Percentiles rank a stretch among this genome's conserved stretches.
Conservation (phyloP, 1,284 basidiomycete genomes). For the Melampsora abietis-canadensis region DNA sequence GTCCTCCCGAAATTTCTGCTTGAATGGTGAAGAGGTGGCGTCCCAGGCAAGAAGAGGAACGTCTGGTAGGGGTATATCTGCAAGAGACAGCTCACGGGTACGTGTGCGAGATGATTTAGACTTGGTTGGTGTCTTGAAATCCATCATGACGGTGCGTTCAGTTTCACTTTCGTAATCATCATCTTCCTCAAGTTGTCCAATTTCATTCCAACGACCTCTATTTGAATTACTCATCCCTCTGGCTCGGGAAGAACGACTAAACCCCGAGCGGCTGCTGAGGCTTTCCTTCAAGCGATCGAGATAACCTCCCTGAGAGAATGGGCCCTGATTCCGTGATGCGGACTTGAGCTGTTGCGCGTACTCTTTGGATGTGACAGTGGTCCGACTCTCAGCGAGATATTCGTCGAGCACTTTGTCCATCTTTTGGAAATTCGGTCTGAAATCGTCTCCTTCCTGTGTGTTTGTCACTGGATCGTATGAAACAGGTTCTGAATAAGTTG, state of each 20-base stretch:
- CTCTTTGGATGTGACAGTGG: slow-evolving; percentile 1
- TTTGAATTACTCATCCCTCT: slow-evolving; percentile 1
- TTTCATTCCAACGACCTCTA: slow-evolving; percentile 34
- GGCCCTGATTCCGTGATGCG: background rate
- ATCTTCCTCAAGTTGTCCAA: slow-evolving; percentile 21
- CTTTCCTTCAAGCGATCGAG: slow-evolving; percentile 35
- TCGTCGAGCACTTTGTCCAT: slow-evolving; percentile 10
- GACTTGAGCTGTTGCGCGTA: background rate
- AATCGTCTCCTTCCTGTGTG: slow-evolving; percentile 8
- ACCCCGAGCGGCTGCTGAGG: slow-evolving; percentile 30
- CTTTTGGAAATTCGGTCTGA: background rate
- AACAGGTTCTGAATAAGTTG: background rate
- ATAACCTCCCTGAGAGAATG: background rate
- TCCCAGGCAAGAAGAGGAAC: slow-evolving; percentile 31
- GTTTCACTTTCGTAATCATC: slow-evolving; percentile 8
- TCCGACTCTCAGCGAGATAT: slow-evolving; percentile 6
- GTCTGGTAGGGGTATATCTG: slow-evolving; percentile 24
- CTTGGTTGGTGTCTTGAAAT: slow-evolving; percentile 8
- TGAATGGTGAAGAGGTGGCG: background rate
- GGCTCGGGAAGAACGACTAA: slow-evolving; percentile 15
- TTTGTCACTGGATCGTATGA: background rate
- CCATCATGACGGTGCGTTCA: slow-evolving; percentile 5
- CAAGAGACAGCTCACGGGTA: slow-evolving; percentile 3
- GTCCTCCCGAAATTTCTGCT: background rate
- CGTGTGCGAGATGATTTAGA: background rate